Evolutionary conservation across 2,329 filamentous ascomycete species (phyloP).

Genomic region (Rhexocercosporidium sp.): DNA sequence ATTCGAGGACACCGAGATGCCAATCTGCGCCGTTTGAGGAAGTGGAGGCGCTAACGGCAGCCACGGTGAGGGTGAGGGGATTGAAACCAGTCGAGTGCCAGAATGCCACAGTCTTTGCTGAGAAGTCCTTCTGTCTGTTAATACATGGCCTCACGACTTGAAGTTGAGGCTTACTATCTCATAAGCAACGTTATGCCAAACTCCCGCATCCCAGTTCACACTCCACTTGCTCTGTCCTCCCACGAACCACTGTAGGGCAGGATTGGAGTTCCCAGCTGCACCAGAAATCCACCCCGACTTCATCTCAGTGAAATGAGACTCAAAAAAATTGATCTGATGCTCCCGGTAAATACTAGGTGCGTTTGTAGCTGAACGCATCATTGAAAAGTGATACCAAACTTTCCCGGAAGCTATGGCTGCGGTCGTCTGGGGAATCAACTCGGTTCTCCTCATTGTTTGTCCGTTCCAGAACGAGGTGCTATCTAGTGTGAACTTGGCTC

Average conservation of each 20-base stretch:
- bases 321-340: constrained; percentile 69
- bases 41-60: constrained; percentile 63
- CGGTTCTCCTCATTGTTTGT: constrained; percentile 73
- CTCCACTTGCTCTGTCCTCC: constrained; percentile 66
- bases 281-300: constrained; percentile 68
- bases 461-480: constrained; percentile 72
- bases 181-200: constrained; percentile 79
- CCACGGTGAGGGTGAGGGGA: constrained; percentile 61
- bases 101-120: constrained; percentile 64
- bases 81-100: constrained; percentile 71
- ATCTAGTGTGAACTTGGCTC: constrained; percentile 70
- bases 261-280: constrained; percentile 50
- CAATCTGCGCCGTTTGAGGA: constrained; percentile 73
- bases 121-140: constrained; percentile 56
- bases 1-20: constrained; percentile 73
- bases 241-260: constrained; percentile 69
- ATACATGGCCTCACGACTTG: neutral
- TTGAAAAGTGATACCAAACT: constrained; percentile 74
- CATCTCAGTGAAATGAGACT: constrained; percentile 76
- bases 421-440: constrained; percentile 73
- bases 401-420: constrained; percentile 67
- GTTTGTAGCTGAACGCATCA: constrained; percentile 64
- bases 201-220: constrained; percentile 61
- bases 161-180: constrained; percentile 56
- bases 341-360: constrained; percentile 66